Evolutionary conservation across 2,329 filamentous ascomycete species (phyloP).

Genomic region (Tolypocladium guangdongense): DNA sequence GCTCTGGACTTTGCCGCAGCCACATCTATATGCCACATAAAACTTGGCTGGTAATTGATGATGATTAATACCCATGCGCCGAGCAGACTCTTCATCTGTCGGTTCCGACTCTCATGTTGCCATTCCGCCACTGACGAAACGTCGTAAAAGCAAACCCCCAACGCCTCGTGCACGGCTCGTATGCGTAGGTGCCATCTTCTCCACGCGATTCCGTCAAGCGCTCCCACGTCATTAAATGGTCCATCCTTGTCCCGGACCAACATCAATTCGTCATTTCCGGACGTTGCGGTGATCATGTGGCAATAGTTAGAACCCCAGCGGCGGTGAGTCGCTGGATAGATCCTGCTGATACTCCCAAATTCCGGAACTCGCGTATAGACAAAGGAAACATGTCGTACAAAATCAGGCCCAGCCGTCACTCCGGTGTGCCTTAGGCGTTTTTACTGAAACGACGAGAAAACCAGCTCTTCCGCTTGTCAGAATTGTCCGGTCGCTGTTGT

Average conservation of each 20-base stretch:
- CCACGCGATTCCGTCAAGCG: background rate
- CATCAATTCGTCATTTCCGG: background rate
- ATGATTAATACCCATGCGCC: slow-evolving; percentile 8
- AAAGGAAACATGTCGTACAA: slow-evolving; percentile 1
- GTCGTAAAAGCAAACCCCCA: slow-evolving; percentile 4
- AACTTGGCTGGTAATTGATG: slow-evolving; percentile 9
- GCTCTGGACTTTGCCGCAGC: slow-evolving; percentile 1
- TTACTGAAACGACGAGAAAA: slow-evolving; percentile 74
- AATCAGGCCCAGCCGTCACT: background rate
- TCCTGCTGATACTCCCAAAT: background rate
- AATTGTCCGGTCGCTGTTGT: slow-evolving; percentile 4
- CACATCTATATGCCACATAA: slow-evolving; percentile 10
- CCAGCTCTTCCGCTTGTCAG: slow-evolving; percentile 83
- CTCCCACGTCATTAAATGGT: too few species aligned
- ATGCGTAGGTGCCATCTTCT: slow-evolving; percentile 13
- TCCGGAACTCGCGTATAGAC: slow-evolving; percentile 1
- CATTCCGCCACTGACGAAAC: slow-evolving; percentile 4
- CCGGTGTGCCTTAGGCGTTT: slow-evolving; percentile 9
- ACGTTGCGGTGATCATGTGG: background rate
- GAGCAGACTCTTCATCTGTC: slow-evolving; percentile 1
- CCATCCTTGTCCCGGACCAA: background rate
- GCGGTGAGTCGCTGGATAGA: slow-evolving; percentile 12
- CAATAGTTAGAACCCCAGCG: background rate
- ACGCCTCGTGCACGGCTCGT: slow-evolving; percentile 16
- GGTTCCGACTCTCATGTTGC: background rate